Base-by-base conservation (phyloP, 2,329 filamentous ascomycete genomes). In the Colletotrichum abscissum region DNA sequence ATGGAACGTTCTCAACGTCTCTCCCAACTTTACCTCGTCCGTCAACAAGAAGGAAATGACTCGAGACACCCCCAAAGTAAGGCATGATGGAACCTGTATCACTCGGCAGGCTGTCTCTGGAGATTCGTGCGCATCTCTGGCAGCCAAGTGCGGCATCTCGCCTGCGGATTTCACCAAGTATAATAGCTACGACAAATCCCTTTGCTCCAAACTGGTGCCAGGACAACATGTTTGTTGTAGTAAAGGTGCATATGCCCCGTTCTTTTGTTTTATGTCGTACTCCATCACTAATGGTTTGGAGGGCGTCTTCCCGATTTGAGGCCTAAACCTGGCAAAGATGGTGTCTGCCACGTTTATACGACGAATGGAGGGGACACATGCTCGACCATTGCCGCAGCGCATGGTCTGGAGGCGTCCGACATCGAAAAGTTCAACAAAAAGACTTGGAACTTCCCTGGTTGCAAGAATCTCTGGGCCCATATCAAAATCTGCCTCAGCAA, bases 391-490 rank as follows among this genome's bases (percentile, higher is more conserved):
- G 82, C 82, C 1, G 74, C 75, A 2, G 63, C 67, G 0, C 70
- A 85, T 73, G 75, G 77, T 5, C 74, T 88, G 6, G 85, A 80
- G 0, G 69, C 78, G 0, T 74, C 79, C 0, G 77, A 86, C 4
- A 80, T 89, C 16, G 79, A 83, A 26, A 52, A 73, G 33, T 78
- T 78, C 14, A 85, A 85, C 76, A 81, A 79, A 62, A 76, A 82
- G 58, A 84, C 82, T 0, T 85, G 83, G 82, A 82, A 80, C 0
- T 85, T 82, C 78, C 76, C 67, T 7, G 82, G 81, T 14, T 85
- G 83, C 54, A 67, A 63, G 49, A 72, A 75, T 7, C 76, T 83
- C 3, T 74, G 76, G 35, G 57, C 77, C 0, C 77, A 76, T 3
- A 73, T 76, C n/a, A 71, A 71, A 2, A 82, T 84, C 6, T 84